Conservation (phyloP, 306 rosid species). For the Dryas drummondii region DNA sequence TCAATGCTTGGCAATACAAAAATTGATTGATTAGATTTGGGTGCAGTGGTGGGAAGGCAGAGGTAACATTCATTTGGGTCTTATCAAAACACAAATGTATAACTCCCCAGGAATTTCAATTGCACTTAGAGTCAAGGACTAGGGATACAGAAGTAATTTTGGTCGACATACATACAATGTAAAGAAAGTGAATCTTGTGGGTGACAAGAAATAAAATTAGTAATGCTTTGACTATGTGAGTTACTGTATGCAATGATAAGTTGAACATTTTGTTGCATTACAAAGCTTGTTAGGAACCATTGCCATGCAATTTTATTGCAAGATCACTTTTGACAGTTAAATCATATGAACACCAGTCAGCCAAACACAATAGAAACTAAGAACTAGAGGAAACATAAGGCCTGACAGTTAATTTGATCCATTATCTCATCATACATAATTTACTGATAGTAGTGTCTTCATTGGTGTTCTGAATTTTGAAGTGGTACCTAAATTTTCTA, state of each 20-base stretch:
- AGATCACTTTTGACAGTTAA: no score
- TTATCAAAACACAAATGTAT: no score
- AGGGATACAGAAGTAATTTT: not conserved
- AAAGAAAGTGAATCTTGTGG: not conserved
- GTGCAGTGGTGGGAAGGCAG: not conserved
- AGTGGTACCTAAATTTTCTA: no score
- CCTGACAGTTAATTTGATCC: not conserved
- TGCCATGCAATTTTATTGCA: no score
- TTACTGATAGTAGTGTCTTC: not conserved
- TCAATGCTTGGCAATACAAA: not conserved
- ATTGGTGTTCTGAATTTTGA: not conserved
- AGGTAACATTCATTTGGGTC: not conserved
- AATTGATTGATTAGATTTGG: not conserved
- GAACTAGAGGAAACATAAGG: no score
- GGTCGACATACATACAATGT: not conserved
- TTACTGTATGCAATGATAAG: not conserved
- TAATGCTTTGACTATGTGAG: no score
- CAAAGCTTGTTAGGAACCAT: no score
- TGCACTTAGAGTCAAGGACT: not conserved
- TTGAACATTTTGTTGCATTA: not conserved
- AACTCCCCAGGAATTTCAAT: no score
- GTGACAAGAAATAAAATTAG: not conserved
- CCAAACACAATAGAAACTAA: no score
- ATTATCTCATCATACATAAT: not conserved
- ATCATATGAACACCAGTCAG: no score